A percentile compares a stretch with the other conserved stretches of the same genome.
phyloP scores from a whole-genome alignment of 1,284 basidiomycete genomes.

The Ceratorhiza oryzae-sativae region DNA sequence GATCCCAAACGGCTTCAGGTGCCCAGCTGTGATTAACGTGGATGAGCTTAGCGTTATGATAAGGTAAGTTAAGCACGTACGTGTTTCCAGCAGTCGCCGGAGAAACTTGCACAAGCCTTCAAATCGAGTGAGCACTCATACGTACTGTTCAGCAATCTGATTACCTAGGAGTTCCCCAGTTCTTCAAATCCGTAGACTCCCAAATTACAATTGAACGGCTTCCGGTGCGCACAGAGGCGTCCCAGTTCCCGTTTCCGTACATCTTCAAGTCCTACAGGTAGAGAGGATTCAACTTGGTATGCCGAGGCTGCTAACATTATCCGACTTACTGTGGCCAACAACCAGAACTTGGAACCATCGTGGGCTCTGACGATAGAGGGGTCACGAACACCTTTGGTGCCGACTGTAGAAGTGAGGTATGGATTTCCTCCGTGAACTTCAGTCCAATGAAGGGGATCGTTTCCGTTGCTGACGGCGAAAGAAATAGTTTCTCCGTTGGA shows the following conservation, averaged over 20 bases:
- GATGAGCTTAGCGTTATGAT: neutral
- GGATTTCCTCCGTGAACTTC: constrained; percentile 30
- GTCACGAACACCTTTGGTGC: constrained; percentile 31
- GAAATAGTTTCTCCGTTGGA: constrained; percentile 35
- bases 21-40: constrained; percentile 1
- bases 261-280: constrained; percentile 30
- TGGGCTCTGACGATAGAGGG: constrained; percentile 34
- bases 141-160: neutral
- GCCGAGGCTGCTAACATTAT: neutral
- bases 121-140: neutral
- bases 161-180: constrained; percentile 30
- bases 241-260: constrained; percentile 29
- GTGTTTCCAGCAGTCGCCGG: constrained; percentile 33
- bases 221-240: constrained; percentile 32
- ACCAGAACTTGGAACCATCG: constrained; percentile 35
- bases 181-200: constrained; percentile 36
- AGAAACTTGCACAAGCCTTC: constrained; percentile 32
- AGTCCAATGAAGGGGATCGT: constrained; percentile 30
- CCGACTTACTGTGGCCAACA: constrained; percentile 21
- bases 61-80: neutral
- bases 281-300: neutral
- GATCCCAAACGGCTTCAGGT: constrained; percentile 33
- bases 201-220: constrained; percentile 34
- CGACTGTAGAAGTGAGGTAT: constrained; percentile 31
- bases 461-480: constrained; percentile 36